Evolutionary conservation across 768 basidiomycete genomes (phyloP).

Genomic region (Cyathus striatus): DNA sequence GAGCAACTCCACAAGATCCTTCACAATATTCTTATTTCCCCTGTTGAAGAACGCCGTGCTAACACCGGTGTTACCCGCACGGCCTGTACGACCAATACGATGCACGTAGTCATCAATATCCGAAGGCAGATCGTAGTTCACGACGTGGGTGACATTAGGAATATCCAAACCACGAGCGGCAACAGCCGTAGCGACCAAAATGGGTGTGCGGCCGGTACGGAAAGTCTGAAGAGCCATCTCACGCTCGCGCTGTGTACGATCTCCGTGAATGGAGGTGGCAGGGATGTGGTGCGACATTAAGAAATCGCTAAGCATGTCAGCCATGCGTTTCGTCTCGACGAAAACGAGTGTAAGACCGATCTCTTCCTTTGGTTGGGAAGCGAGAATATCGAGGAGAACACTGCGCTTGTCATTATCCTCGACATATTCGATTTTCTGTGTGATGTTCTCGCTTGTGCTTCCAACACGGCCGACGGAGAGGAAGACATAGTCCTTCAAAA

Average conservation of each 20-base stretch:
- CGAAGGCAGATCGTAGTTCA: slow-evolving; percentile 96
- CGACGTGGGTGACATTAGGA: slow-evolving; percentile 97
- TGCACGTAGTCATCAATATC: slow-evolving; percentile 99
- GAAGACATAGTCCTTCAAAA: slow-evolving; percentile 98
- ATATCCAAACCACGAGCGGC: slow-evolving; percentile 99
- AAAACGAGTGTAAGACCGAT: slow-evolving; percentile 89
- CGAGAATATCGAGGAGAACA: slow-evolving; percentile 89
- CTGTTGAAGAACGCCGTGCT: slow-evolving; percentile 96
- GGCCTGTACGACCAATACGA: slow-evolving; percentile 96
- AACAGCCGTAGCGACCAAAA: slow-evolving; percentile 97
- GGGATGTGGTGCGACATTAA: slow-evolving; percentile 76
- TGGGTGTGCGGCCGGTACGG: slow-evolving; percentile 90
- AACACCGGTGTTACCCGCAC: slow-evolving; percentile 96
- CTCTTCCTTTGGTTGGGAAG: slow-evolving; percentile 60
- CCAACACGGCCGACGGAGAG: slow-evolving; percentile 97
- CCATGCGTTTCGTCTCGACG: slow-evolving; percentile 99
- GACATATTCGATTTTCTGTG: slow-evolving; percentile 97
- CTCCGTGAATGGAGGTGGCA: slow-evolving; percentile 97
- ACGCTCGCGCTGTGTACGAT: slow-evolving; percentile 96
- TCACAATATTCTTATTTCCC: slow-evolving; percentile 88
- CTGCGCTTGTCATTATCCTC: slow-evolving; percentile 97
- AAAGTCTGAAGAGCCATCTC: slow-evolving; percentile 94
- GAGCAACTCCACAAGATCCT: slow-evolving; percentile 88
- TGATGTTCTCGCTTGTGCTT: slow-evolving; percentile 98
- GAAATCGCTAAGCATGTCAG: slow-evolving; percentile 97